Base-by-base conservation (phyloP, 352 stramenopile genomes). In the Elongisporangium senticosum region DNA sequence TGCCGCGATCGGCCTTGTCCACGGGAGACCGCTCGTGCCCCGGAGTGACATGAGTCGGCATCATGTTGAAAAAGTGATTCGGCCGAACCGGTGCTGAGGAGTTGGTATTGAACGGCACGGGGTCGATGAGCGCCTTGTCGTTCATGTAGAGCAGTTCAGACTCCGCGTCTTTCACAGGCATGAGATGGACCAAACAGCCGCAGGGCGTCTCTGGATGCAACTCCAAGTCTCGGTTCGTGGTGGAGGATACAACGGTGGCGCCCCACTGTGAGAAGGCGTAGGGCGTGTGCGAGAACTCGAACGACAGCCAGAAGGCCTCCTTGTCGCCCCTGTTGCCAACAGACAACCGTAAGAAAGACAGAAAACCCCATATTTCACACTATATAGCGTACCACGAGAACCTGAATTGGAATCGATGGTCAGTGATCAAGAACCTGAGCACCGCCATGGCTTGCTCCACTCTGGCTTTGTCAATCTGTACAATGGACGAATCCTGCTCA, bases 81-180 rank as follows among this genome's bases (percentile, higher is more conserved):
- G 58, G 57, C 4, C 68, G 68, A 6, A 64, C 50, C 37, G 62
- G 59, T 20, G 57, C 60, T 19, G 69, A 47, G 50, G 71, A 59
- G 22, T 76, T 43, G 11, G 71, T 48, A 15, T 67, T 68, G 4
- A 64, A 20, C 0, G 72, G 62, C 40, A 73, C 75, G 22, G 74
- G 74, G 39, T 84, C 64, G 11, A 87, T 22, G 7, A 87, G 66
- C n/a, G 71, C 71, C 15, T 76, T 77, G 19, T 72, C 77, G 26
- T 86, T 86, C 2, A 87, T 63, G 54, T 87, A 87, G 13, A 87
- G 51, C 7, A 86, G 69, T 55, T 83, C 74, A 1, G 74, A 61
- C 3, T 22, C 33, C 6, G 68, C 50, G 33, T 81, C 62, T 3
- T 28, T 15, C 8, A 48, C 40, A 4, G 62, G 62, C n/a, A 47